phyloP scores from a whole-genome alignment of 2,329 filamentous ascomycete species.

The Pseudopyricularia cyperi region DNA sequence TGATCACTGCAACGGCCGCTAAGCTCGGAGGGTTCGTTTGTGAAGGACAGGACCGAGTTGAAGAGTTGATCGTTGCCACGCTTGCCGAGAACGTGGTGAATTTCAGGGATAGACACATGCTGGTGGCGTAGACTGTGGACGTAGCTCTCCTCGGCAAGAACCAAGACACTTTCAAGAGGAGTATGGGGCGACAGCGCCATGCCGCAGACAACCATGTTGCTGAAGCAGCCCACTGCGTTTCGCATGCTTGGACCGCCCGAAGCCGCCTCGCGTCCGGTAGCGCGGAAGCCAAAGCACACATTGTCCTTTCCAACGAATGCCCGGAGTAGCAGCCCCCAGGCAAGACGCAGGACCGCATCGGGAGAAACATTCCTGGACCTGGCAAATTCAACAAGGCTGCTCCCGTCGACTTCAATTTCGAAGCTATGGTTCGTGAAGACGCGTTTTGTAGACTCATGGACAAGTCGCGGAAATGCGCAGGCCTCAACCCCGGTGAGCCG shows the following conservation, averaged over 20 bases:
- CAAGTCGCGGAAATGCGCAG: conserved; percentile 32
- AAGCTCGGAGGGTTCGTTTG: conserved; percentile 23
- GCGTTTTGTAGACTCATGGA: conserved; percentile 7
- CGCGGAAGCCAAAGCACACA: conserved; percentile 41
- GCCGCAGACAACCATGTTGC: conserved; percentile 22
- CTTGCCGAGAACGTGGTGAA: conserved; percentile 31
- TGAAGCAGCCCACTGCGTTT: conserved; percentile 32
- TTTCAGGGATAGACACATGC: conserved; percentile 28
- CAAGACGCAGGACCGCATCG: conserved; percentile 40
- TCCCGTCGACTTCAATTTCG: conserved; percentile 24
- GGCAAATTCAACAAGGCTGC: conserved; percentile 30
- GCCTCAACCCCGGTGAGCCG: conserved; percentile 22
- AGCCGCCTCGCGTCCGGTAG: conserved; percentile 29
- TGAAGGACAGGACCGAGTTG: conserved; percentile 37
- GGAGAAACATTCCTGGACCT: conserved; percentile 26
- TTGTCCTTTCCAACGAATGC: conserved; percentile 37
- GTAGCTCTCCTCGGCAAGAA: conserved; percentile 18
- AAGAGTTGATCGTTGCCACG: conserved; percentile 28
- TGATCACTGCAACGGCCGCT: conserved; percentile 18
- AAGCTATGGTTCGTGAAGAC: conserved; percentile 22
- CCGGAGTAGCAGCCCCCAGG: conserved; percentile 45
- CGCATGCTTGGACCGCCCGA: conserved; percentile 20
- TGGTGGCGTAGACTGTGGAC: conserved; percentile 23
- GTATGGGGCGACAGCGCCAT: conserved; percentile 18
- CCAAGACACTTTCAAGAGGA: conserved; percentile 19